Conservation (phyloP, 2,329 filamentous ascomycete genomes). For the Ophiostoma perfectum region DNA sequence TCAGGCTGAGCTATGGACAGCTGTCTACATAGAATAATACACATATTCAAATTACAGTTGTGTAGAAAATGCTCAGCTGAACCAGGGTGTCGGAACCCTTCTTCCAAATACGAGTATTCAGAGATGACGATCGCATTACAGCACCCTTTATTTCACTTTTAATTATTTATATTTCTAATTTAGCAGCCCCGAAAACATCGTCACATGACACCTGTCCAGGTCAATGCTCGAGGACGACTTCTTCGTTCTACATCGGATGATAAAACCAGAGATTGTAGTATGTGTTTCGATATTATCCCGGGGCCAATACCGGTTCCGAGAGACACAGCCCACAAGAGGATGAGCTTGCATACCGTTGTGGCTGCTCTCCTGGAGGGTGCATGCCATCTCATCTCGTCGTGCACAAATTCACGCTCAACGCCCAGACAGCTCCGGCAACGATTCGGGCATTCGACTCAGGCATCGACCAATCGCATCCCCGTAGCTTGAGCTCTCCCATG, state of each 20-base stretch:
- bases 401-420: neutral
- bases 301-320: neutral
- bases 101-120: neutral
- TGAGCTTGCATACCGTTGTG: neutral
- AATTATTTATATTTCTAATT: no score
- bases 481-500: neutral
- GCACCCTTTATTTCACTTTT: neutral
- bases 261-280: no score
- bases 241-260: no score
- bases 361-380: constrained; percentile 1
- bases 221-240: no score
- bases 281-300: neutral
- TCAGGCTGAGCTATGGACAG: neutral
- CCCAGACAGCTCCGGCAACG: neutral
- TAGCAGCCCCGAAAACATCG: no score
- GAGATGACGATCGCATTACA: constrained; percentile 11
- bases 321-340: neutral
- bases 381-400: neutral
- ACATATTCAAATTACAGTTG: constrained; percentile 5
- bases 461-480: neutral
- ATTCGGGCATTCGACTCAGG: neutral
- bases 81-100: constrained; percentile 10
- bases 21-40: neutral
- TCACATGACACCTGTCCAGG: no score
- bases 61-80: constrained; percentile 14